Evolutionary conservation across 441 rosid species (phyloP), one percentile per base, ranked within the genome.

Genomic region (Sinapis alba): DNA sequence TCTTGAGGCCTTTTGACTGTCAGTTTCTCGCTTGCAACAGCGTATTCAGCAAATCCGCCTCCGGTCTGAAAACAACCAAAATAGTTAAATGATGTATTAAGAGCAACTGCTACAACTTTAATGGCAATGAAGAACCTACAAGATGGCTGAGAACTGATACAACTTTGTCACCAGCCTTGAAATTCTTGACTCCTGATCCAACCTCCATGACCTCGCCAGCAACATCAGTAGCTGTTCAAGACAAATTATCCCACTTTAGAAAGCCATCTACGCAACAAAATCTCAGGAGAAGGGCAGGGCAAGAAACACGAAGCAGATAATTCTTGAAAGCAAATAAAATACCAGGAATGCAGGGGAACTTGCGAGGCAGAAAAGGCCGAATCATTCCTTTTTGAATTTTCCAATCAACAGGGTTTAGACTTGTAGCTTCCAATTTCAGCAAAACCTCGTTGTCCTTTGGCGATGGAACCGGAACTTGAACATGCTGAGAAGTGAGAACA

Each of bases 121-220:
- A 6, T 3, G 27, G 0, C n/a, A 64, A 30, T 18, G 12, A 61
- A 69, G 66, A 56, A 9, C 78, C 65, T 79, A 83, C 86, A 0
- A 45, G 3, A 56, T 23, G 61, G 73, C 62, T 74, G 15, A 89
- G 91, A 43, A 63, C 12, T 21, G 89, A 86, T 2, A 87, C 89
- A 78, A 91, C 96, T 88, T 86, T 88, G 77, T 91, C 92, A 62
- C 98, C 96, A n/a, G 84, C 61, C 73, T 86, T 87, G 80, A 86
- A 89, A n/a, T 84, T 77, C 66, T 82, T 62, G 45, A 89, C 94
- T 66, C 79, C 89, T 23, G 86, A 69, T 59, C 97, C 97, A 79
- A 86, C 84, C 77, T 74, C 82, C 9, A 88, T 21, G n/a, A 89
- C 87, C 63, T 92, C 97, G 74, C 95, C 97, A 24, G 93, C 89